Conservation (phyloP, 768 basidiomycete genomes). For the Tricholoma furcatifolium region DNA sequence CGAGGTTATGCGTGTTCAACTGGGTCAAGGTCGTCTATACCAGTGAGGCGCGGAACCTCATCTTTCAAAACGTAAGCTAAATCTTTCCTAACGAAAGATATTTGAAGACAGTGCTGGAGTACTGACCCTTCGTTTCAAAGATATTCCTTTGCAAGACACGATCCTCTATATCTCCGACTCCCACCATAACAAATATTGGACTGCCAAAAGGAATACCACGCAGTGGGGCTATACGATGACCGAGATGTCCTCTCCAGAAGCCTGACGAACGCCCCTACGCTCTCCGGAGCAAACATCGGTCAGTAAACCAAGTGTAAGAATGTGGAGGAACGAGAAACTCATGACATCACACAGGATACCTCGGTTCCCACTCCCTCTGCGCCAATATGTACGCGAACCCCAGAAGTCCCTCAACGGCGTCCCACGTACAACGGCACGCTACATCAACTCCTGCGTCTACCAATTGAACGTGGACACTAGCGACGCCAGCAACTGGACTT, state of each 20-base stretch:
- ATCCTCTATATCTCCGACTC: constrained; percentile 46
- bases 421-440: constrained; percentile 57
- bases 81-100: too few species aligned
- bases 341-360: constrained; percentile 39
- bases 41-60: constrained; percentile 61
- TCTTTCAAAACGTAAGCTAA: constrained; percentile 62
- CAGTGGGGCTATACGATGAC: constrained; percentile 57
- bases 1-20: constrained; percentile 59
- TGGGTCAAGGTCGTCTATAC: constrained; percentile 58
- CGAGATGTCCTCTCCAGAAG: constrained; percentile 52
- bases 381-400: constrained; percentile 56
- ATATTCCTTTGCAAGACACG: constrained; percentile 55
- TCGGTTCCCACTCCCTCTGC: constrained; percentile 62
- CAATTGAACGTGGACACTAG: constrained; percentile 22
- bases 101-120: background rate
- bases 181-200: constrained; percentile 53
- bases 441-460: constrained; percentile 48
- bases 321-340: background rate
- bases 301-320: background rate
- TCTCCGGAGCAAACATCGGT: constrained; percentile 61
- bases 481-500: constrained; percentile 29
- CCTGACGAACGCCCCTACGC: constrained; percentile 44
- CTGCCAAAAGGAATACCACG: constrained; percentile 47
- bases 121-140: constrained; percentile 23
- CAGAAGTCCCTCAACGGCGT: constrained; percentile 57